Conservation (phyloP, 2,329 filamentous ascomycete genomes). For the Alternaria panax region DNA sequence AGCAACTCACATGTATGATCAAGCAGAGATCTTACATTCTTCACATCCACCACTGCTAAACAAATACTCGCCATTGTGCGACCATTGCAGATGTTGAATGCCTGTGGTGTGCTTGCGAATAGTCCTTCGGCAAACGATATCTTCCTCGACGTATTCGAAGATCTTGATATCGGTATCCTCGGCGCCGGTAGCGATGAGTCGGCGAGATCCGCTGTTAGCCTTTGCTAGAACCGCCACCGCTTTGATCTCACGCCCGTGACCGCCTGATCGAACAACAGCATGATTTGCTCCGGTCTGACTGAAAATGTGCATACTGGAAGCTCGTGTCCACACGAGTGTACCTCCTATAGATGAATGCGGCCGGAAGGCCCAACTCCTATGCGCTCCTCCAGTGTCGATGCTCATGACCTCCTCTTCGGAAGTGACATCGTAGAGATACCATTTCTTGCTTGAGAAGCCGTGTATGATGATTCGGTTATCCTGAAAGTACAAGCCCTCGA, state of each 20-base stretch:
- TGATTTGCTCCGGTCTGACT: slow-evolving; percentile 53
- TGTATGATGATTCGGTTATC: slow-evolving; percentile 68
- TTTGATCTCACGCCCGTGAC: slow-evolving; percentile 88
- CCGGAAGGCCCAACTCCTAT: slow-evolving; percentile 75
- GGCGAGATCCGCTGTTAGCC: slow-evolving; percentile 13
- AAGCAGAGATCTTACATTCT: slow-evolving; percentile 57
- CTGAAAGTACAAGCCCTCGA: slow-evolving; percentile 75
- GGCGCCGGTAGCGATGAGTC: slow-evolving; percentile 70
- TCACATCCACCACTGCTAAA: slow-evolving; percentile 89
- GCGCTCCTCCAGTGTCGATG: slow-evolving; percentile 84
- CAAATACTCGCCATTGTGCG: slow-evolving; percentile 69
- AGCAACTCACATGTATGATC: not conserved
- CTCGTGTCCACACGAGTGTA: slow-evolving; percentile 78
- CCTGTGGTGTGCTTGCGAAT: slow-evolving; percentile 83
- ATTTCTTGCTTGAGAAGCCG: slow-evolving; percentile 81
- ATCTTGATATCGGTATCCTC: slow-evolving; percentile 80
- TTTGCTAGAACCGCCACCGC: slow-evolving; percentile 58
- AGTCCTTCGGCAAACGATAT: slow-evolving; percentile 64
- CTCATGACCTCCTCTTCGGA: slow-evolving; percentile 72
- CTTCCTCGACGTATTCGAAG: slow-evolving; percentile 58
- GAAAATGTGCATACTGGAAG: slow-evolving; percentile 60
- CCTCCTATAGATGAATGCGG: slow-evolving; percentile 46
- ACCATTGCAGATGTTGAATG: slow-evolving; percentile 82
- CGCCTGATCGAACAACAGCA: slow-evolving; percentile 68
- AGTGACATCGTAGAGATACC: slow-evolving; percentile 82